phyloP scores from a whole-genome alignment of 148 eudicot species.

The Rhododendron mucronatum region DNA sequence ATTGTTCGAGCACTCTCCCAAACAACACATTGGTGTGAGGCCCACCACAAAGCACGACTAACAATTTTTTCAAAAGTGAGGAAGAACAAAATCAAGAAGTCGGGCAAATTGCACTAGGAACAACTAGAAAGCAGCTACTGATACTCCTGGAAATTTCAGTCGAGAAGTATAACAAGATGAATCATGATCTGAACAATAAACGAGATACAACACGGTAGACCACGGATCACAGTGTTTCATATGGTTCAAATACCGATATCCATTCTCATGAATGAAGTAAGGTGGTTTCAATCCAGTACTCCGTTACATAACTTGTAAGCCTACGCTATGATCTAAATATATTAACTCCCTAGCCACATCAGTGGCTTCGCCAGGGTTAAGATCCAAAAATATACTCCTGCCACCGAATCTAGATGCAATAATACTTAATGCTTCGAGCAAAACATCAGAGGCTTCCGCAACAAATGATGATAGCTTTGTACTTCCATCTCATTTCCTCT shows the following conservation, averaged over 20 bases:
- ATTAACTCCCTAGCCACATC: background rate
- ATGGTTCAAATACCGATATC: background rate
- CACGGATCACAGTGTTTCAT: background rate
- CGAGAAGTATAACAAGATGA: background rate
- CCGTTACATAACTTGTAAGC: background rate
- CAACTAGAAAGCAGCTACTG: background rate
- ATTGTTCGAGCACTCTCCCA: too few species aligned
- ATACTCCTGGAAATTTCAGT: background rate
- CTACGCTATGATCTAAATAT: conserved; percentile 1
- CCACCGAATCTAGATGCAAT: too few species aligned
- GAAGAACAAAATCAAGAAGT: background rate
- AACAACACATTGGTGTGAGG: too few species aligned
- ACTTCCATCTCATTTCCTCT: conserved; percentile 30
- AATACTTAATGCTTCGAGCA: background rate
- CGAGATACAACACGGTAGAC: too few species aligned
- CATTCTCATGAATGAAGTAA: background rate
- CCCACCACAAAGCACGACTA: background rate
- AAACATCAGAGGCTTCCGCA: background rate
- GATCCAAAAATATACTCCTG: background rate
- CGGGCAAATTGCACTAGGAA: background rate
- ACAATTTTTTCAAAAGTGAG: background rate
- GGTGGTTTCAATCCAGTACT: background rate
- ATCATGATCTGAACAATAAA: background rate
- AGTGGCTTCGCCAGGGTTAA: background rate
- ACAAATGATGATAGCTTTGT: too few species aligned